Conservation (phyloP, 2,329 filamentous ascomycete species). For the Diaporthe sp. region DNA sequence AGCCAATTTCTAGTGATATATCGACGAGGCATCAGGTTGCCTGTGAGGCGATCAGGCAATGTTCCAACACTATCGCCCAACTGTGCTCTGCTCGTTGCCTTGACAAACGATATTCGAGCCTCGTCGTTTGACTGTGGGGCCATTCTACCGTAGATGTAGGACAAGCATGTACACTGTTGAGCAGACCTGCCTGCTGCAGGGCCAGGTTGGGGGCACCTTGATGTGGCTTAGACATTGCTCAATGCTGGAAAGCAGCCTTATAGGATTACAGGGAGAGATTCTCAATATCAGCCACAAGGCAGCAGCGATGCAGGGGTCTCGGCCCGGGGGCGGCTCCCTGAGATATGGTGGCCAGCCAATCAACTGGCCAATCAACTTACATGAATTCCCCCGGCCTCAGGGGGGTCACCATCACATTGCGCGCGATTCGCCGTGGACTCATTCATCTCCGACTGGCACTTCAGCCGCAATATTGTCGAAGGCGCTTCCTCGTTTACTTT, state of each 20-base stretch:
- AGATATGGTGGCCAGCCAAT: not conserved
- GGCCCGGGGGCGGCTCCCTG: not conserved
- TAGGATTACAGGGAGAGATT: not conserved
- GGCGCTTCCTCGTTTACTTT: not conserved
- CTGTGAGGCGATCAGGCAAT: not conserved
- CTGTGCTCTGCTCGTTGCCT: not conserved
- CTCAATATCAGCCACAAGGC: not conserved
- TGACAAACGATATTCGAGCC: not conserved
- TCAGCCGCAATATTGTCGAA: not conserved
- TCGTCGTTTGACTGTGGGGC: not conserved
- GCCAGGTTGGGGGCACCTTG: not conserved
- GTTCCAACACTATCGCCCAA: not conserved
- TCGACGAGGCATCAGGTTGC: not conserved
- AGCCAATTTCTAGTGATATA: not conserved
- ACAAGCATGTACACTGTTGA: not conserved
- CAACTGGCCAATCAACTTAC: constrained; percentile 24
- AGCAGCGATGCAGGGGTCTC: not conserved
- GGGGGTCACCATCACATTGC: not conserved
- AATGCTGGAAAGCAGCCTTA: not conserved
- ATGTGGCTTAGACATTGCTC: not conserved
- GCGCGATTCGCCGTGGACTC: not conserved
- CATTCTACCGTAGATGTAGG: not conserved
- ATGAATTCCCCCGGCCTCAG: not conserved
- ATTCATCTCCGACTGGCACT: not conserved
- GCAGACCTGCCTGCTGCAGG: not conserved